Evolutionary conservation across 306 rosid species (phyloP), one percentile per base, ranked within the genome.

Genomic region (Astragalus glycyphyllos): DNA sequence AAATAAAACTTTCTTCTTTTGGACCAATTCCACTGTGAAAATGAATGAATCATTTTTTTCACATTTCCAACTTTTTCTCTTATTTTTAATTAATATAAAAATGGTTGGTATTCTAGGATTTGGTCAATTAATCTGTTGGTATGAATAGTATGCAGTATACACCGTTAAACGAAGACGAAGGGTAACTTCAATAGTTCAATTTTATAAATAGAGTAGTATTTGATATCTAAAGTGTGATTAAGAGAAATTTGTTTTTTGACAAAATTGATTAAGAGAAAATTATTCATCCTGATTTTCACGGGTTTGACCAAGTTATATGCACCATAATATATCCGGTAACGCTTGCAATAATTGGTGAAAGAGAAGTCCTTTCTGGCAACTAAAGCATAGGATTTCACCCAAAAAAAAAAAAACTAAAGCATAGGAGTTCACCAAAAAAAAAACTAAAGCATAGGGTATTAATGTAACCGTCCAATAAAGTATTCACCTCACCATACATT

Each of bases 341-440:
- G 31, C 32, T 15, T 41, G 35, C 23, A 32, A 41, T 44, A 8
- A 65, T 44, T 55, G 7, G 32, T 16, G 13, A 74, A 12, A 65
- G 7, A 35, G 58, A 58, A 42, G 76, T 69, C 71, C 7, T 49
- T 13, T 68, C 8, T 59, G 71, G 69, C 70, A 58, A 8, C 69
- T 48, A 3, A 58, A 58, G 65, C 35, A 15, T 8, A 51, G 37
- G n/a, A n/a, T n/a, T n/a, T n/a, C n/a, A n/a, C n/a, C n/a, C n/a
- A n/a, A n/a, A n/a, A n/a, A n/a, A n/a, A n/a, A n/a, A n/a, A n/a
- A n/a, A n/a, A n/a, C n/a, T n/a, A n/a, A n/a, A n/a, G n/a, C n/a
- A n/a, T n/a, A n/a, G n/a, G n/a, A n/a, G n/a, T n/a, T n/a, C n/a
- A n/a, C n/a, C n/a, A n/a, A n/a, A n/a, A n/a, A n/a, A n/a, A n/a